Conservation (phyloP, 2,329 filamentous ascomycete genomes). For the Epichloe uncinata region DNA sequence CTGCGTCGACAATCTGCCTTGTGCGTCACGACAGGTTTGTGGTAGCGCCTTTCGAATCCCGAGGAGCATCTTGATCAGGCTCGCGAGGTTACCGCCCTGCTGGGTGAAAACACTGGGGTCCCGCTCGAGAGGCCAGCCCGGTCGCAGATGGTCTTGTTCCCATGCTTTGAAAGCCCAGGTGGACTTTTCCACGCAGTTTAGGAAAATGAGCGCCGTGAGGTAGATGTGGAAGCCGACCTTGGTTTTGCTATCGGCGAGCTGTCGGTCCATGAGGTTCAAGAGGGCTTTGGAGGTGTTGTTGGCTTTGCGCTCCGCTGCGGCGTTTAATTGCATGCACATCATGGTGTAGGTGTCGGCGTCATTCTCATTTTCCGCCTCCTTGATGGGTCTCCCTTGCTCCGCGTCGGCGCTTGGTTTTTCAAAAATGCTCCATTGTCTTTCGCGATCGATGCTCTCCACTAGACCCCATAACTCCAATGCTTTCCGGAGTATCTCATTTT, state of each 20-base stretch:
- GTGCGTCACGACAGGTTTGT: constrained; percentile 30
- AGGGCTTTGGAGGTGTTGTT: constrained; percentile 44
- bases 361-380: constrained; percentile 32
- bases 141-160: constrained; percentile 47
- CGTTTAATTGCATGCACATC: constrained; percentile 50
- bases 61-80: constrained; percentile 47
- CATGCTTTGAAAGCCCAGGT: constrained; percentile 57
- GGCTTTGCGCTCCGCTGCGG: constrained; percentile 50
- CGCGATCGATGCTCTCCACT: constrained; percentile 51
- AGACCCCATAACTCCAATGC: constrained; percentile 52
- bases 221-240: constrained; percentile 49
- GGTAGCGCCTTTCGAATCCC: constrained; percentile 47
- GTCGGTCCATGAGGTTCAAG: constrained; percentile 46
- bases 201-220: constrained; percentile 46
- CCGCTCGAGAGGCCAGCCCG: constrained; percentile 46
- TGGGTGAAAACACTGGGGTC: constrained; percentile 42
- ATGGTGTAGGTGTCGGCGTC: constrained; percentile 46
- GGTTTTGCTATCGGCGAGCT: constrained; percentile 46
- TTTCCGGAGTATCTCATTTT: constrained; percentile 42
- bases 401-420: constrained; percentile 31
- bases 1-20: constrained; percentile 35
- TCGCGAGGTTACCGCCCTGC: constrained; percentile 45
- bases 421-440: constrained; percentile 46
- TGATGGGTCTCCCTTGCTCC: constrained; percentile 31
- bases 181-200: constrained; percentile 54